Evolutionary conservation across 441 rosid species (phyloP), one percentile per base, ranked within the genome.

Genomic region (Pelargonium cotyledonis): DNA sequence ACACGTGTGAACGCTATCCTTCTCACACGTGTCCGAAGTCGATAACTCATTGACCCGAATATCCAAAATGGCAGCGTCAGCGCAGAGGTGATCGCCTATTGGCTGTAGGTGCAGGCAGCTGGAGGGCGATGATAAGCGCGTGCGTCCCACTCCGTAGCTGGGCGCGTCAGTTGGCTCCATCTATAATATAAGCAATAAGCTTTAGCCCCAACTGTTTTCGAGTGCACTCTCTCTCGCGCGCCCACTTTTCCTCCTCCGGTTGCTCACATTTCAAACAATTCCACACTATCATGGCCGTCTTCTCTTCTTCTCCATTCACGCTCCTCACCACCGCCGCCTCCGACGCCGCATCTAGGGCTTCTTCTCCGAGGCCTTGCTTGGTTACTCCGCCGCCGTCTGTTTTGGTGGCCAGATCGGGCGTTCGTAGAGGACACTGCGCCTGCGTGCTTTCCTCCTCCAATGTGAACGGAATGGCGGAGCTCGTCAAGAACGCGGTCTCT

Each of bases 381-480:
- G 6, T 51, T 12, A 5, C 69, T 43, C 5, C 71, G 29, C 2
- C 69, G n/a, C n/a, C n/a, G n/a, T n/a, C n/a, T n/a, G n/a, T n/a
- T n/a, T n/a, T n/a, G 38, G 57, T 29, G 53, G 67, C 51, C 60
- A 31, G 65, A 53, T 26, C 80, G 18, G 11, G 21, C 68, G 15
- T 47, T 46, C 72, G 21, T 47, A 62, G 79, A 6, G 63, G 71
- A 14, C 81, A 43, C 65, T 78, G 78, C 80, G 78, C 79, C 46
- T 81, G 79, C 67, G 70, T 65, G 55, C 57, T 68, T 18, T 70
- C 40, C 75, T 73, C 82, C 3, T 60, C 75, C 16, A 72, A 76
- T 72, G 82, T 80, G 11, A 71, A 77, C 75, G 86, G 88, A 44
- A 86, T 84, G 90, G 81, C 92, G 7, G 87, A 88, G 76, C 82